phyloP scores from a whole-genome alignment of 2,329 filamentous ascomycete species.

The Tolypocladium guangdongense region DNA sequence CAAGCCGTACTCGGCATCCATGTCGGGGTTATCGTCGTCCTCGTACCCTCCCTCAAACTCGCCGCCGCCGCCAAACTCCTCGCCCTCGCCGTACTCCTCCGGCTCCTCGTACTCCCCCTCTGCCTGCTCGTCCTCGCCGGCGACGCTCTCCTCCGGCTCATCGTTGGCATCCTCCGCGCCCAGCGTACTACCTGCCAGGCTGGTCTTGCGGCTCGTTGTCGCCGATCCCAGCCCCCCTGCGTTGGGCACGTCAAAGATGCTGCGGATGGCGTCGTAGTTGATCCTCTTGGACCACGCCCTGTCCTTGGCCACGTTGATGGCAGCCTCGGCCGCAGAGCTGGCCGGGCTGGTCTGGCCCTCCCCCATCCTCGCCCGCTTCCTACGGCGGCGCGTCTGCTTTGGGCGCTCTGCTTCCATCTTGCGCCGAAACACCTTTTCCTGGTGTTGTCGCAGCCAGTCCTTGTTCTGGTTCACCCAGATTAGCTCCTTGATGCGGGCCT shows the following conservation, averaged over 20 bases:
- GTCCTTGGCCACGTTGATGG: slow-evolving; percentile 55
- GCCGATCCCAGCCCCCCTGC: slow-evolving; percentile 36
- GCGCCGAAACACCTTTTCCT: slow-evolving; percentile 69
- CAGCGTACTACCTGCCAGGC: slow-evolving; percentile 23
- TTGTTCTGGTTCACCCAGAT: slow-evolving; percentile 95
- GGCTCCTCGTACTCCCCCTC: slow-evolving; percentile 19
- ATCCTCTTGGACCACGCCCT: slow-evolving; percentile 63
- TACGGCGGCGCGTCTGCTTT: slow-evolving; percentile 46
- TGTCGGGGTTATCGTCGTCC: slow-evolving; percentile 25
- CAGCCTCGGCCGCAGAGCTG: slow-evolving; percentile 58
- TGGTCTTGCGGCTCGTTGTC: slow-evolving; percentile 34
- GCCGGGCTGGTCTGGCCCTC: slow-evolving; percentile 57
- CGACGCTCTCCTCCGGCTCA: slow-evolving; percentile 23
- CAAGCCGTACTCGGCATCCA: slow-evolving; percentile 25
- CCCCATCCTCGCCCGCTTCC: slow-evolving; percentile 46
- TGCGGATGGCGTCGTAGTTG: slow-evolving; percentile 56
- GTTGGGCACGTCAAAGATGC: slow-evolving; percentile 41
- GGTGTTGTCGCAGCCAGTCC: slow-evolving; percentile 79
- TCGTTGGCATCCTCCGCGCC: slow-evolving; percentile 24
- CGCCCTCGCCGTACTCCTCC: slow-evolving; percentile 21
- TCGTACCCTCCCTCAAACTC: slow-evolving; percentile 18
- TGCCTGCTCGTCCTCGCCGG: slow-evolving; percentile 20
- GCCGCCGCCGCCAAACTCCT: slow-evolving; percentile 19
- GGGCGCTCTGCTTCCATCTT: slow-evolving; percentile 49
- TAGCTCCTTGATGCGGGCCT: slow-evolving; percentile 73